Base-by-base conservation (phyloP, 1,139 yeast genomes). In the Meyerozyma guilliermondii region DNA sequence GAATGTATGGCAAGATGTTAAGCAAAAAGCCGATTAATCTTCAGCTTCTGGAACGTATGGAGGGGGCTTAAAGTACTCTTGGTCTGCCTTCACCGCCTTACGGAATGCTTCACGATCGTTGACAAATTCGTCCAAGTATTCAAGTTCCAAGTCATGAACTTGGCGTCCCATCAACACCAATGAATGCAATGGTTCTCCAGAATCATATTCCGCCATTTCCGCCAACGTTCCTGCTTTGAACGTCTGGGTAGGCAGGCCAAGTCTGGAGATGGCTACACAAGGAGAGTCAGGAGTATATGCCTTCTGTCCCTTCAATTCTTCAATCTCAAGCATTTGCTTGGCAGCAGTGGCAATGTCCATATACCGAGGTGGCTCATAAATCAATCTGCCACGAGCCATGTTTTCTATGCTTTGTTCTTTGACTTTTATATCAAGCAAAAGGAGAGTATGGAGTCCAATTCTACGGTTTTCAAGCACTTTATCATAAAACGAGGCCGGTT, bases 361-460 rank as follows among this genome's bases (percentile, higher is more conserved):
- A 65, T 89, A 92, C 61, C 98, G 76, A 41, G 98, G 98, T 37
- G 98, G 98, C 61, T 92, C 98, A 60, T 87, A 92, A 39, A 91
- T 87, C 46, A 84, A 69, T 62, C 95, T 77, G 1, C 98, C 98
- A 49, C 96, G 78, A 40, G 96, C 95, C 84, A 92, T 80, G 60
- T 91, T 92, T 59, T 91, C 96, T 51, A 88, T 76, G 59, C 95
- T 87, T 65, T 92, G 98, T 62, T 92, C 98, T 62, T 92, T 92
- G 44, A 92, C 98, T 63, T 92, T 92, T 61, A 92, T 92, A 60
- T 92, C 98, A 43, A 92, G 73, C 46, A 92, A 71, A 35, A 92
- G 76, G 48, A 92, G 72, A 2, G 98, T 92, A 60, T 92, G 98
- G 53, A 92, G 73, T 3, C 98, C 98, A 41, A 91, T 80, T 58